Evolutionary conservation across 2,329 filamentous ascomycete genomes (phyloP).

Genomic region (Aspergillus vadensis): DNA sequence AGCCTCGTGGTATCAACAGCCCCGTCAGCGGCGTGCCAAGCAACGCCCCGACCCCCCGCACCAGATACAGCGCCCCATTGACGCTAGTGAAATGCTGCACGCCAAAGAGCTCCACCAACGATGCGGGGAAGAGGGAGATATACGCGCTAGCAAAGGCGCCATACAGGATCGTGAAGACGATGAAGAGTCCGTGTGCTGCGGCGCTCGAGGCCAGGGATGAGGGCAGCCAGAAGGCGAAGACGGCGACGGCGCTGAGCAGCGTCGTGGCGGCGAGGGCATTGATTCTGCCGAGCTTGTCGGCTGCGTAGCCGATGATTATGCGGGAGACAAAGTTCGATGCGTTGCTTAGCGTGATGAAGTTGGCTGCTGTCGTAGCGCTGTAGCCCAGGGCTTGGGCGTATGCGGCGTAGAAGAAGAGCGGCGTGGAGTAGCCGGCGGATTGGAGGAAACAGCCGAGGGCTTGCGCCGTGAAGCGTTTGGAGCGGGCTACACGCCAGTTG

Average conservation of each 20-base stretch:
- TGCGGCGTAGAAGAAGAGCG: conserved; percentile 44
- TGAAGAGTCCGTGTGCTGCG: conserved; percentile 31
- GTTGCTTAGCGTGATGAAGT: conserved; percentile 46
- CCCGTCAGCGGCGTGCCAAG: conserved; percentile 41
- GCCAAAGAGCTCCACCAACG: conserved; percentile 43
- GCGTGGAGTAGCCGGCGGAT: conserved; percentile 44
- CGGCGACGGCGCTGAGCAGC: conserved; percentile 32
- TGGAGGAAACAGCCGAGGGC: conserved; percentile 41
- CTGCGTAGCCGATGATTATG: conserved; percentile 42
- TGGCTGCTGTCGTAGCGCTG: conserved; percentile 37
- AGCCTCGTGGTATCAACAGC: conserved; percentile 27
- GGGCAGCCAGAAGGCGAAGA: conserved; percentile 32
- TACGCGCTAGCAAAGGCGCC: conserved; percentile 44
- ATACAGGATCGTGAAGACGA: conserved; percentile 38
- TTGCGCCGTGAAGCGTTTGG: conserved; percentile 41
- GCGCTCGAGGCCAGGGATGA: conserved; percentile 23
- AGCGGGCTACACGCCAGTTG: conserved; percentile 30
- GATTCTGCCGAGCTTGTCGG: conserved; percentile 44
- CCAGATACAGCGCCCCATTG: conserved; percentile 43
- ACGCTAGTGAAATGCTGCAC: conserved; percentile 41
- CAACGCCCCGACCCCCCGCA: conserved; percentile 41
- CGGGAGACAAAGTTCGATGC: conserved; percentile 44
- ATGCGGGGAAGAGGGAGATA: conserved; percentile 45
- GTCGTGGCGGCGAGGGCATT: conserved; percentile 43
- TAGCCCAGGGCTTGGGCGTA: conserved; percentile 47